Percentiles rank a stretch among this genome's conserved stretches.
phyloP scores from a whole-genome alignment of 345 rosid species.

The Odontarrhena argentea region DNA sequence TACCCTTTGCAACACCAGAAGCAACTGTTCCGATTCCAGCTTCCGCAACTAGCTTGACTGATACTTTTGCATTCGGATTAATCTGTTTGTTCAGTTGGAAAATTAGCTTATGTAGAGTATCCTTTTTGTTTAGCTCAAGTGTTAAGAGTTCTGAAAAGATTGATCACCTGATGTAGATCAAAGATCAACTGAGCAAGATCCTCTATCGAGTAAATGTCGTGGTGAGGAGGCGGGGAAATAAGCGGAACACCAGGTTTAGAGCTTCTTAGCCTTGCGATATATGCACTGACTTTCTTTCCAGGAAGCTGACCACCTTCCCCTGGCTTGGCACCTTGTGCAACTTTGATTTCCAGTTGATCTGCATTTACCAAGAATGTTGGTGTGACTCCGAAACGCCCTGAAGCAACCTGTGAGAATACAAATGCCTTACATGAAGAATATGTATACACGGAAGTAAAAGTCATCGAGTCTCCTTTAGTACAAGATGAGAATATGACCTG shows the following conservation, averaged over 20 bases:
- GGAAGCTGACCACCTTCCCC: slow-evolving; percentile 99
- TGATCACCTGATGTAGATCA: slow-evolving; percentile 94
- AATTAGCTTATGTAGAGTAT: background rate
- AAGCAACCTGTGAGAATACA: slow-evolving; percentile 78
- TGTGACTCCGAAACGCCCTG: slow-evolving; percentile 98
- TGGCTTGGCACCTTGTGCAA: slow-evolving; percentile 99
- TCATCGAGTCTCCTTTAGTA: slow-evolving; percentile 8
- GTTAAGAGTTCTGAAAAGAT: slow-evolving; percentile 22
- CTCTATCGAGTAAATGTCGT: slow-evolving; percentile 95
- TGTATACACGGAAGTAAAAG: background rate
- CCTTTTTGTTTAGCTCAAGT: background rate
- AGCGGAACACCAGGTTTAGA: slow-evolving; percentile 99
- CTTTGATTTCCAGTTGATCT: slow-evolving; percentile 93
- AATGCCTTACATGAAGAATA: background rate
- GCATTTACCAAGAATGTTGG: slow-evolving; percentile 97
- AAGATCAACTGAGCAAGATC: slow-evolving; percentile 97
- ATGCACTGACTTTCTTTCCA: slow-evolving; percentile 98
- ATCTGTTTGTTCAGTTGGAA: slow-evolving; percentile 54
- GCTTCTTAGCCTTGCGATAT: slow-evolving; percentile 90
- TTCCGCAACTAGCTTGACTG: slow-evolving; percentile 97
- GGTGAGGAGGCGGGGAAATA: slow-evolving; percentile 99
- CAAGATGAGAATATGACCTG: slow-evolving; percentile 58
- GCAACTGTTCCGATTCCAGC: slow-evolving; percentile 99
- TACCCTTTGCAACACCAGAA: slow-evolving; percentile 99
- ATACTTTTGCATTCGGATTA: slow-evolving; percentile 95